Evolutionary conservation across 805 yeast species (phyloP).

Genomic region (Pichia nanzhaoensis): DNA sequence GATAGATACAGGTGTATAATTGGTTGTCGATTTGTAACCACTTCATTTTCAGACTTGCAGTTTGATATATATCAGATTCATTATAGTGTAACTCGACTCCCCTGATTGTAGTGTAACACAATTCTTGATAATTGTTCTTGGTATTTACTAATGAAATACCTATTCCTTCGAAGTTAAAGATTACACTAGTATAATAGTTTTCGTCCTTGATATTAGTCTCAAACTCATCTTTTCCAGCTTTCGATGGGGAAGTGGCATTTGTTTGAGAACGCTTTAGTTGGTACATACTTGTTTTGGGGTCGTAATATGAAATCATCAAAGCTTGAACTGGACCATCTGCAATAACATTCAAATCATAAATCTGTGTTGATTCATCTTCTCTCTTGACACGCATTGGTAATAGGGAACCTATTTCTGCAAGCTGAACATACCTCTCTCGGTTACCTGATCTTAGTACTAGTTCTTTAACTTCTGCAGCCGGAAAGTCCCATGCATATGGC

Average conservation of each 20-base stretch:
- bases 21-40: constrained; percentile 97
- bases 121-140: constrained; percentile 49
- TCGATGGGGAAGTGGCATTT: constrained; percentile 22
- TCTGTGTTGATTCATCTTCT: constrained; percentile 22
- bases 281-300: constrained; percentile 70
- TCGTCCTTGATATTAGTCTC: constrained; percentile 51
- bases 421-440: constrained; percentile 68
- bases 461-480: constrained; percentile 82
- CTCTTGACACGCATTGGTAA: constrained; percentile 65
- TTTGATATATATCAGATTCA: constrained; percentile 80
- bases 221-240: constrained; percentile 36
- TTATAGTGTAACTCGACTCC: constrained; percentile 78
- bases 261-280: constrained; percentile 38
- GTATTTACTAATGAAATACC: constrained; percentile 81
- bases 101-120: constrained; percentile 73
- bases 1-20: constrained; percentile 79
- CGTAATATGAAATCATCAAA: constrained; percentile 74
- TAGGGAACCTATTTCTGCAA: constrained; percentile 89
- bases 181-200: constrained; percentile 44
- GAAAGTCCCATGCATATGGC: constrained; percentile 98
- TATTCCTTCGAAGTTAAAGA: constrained; percentile 70
- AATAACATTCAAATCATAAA: constrained; percentile 83
- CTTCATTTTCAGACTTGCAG: constrained; percentile 70
- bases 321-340: constrained; percentile 97
- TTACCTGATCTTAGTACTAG: constrained; percentile 66